phyloP scores from a whole-genome alignment of 139 green algal species.

The Gonium pectorale region DNA sequence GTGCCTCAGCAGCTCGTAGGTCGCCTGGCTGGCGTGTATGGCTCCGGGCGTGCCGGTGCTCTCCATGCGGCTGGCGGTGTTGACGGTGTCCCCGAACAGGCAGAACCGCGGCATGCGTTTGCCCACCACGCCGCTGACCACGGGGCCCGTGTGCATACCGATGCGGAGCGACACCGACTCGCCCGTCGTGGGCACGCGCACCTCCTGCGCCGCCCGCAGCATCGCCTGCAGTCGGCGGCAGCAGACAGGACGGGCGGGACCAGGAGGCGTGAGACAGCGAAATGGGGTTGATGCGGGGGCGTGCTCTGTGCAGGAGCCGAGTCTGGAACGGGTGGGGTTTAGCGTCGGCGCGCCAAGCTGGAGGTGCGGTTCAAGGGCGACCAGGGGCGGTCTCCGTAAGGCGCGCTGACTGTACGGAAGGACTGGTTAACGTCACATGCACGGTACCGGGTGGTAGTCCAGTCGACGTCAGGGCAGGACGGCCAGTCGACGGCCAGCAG shows the following conservation, averaged over 20 bases:
- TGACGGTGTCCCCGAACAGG: constrained; percentile 49
- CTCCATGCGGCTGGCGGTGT: constrained; percentile 45
- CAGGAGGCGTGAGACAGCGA: too few relatives aligned
- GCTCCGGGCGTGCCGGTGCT: constrained; percentile 12
- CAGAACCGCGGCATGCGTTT: constrained; percentile 39
- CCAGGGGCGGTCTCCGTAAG: too few relatives aligned
- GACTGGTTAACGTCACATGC: too few relatives aligned
- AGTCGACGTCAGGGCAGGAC: too few relatives aligned
- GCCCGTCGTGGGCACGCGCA: not conserved
- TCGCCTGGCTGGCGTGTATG: constrained; percentile 33
- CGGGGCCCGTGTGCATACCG: constrained; percentile 28
- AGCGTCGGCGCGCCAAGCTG: too few relatives aligned
- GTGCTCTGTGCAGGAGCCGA: too few relatives aligned
- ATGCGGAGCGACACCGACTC: constrained; percentile 24
- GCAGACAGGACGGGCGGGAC: too few relatives aligned
- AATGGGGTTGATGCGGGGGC: too few relatives aligned
- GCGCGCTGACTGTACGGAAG: too few relatives aligned
- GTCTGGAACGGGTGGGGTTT: too few relatives aligned
- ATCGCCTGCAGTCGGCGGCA: constrained; percentile 15
- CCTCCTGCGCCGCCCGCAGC: not conserved
- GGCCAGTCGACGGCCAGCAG: too few relatives aligned
- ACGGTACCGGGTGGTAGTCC: too few relatives aligned
- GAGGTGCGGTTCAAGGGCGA: not conserved
- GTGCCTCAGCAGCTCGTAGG: not conserved
- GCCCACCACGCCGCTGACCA: constrained; percentile 30